Evolutionary conservation across 148 eudicot genomes (phyloP), one percentile per base, ranked within the genome.

Genomic region (Mesembryanthemum crystallinum): DNA sequence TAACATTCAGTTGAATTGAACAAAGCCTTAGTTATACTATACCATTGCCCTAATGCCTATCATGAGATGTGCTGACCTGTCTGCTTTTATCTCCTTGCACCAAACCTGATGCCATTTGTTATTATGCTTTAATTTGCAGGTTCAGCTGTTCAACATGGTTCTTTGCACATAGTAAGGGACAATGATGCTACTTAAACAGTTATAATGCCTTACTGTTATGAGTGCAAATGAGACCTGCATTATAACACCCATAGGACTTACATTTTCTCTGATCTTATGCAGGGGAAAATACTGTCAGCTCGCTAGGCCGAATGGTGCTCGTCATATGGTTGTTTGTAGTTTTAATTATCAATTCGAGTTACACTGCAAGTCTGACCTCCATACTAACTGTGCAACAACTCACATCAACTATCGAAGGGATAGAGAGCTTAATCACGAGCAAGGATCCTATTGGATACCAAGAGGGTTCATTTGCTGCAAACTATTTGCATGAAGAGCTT

Each of bases 101-200:
- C 39, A 52, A 49, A 27, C 45, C 76, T 30, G 24, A 45, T 64
- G 57, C 11, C 49, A 28, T 15, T 23, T 58, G 25, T 60, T 73
- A n/a, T 43, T 42, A 6, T 81, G 33, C 74, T 85, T 82, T 67
- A 61, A 23, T 60, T 82, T 84, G 86, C 94, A 90, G 94, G 92
- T 92, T 92, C 83, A 85, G 91, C 87, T 83, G 89, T 78, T 92
- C 97, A 32, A 92, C 95, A 47, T 74, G 85, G 84, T 92, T 88
- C 80, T 82, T 76, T 60, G 54, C 92, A 55, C 92, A 92, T 32
- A 86, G 97, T 92, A 85, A 90, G 97, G 81, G 57, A n/a, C 8
- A 24, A 0, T 57, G 21, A 15, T 37, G 30, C 52, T 17, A 25
- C 5, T 74, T 64, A 18, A 8, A 11, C 39, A 27, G 28, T n/a